Conservation (phyloP, 768 basidiomycete species). For the Mrakia frigida region DNA sequence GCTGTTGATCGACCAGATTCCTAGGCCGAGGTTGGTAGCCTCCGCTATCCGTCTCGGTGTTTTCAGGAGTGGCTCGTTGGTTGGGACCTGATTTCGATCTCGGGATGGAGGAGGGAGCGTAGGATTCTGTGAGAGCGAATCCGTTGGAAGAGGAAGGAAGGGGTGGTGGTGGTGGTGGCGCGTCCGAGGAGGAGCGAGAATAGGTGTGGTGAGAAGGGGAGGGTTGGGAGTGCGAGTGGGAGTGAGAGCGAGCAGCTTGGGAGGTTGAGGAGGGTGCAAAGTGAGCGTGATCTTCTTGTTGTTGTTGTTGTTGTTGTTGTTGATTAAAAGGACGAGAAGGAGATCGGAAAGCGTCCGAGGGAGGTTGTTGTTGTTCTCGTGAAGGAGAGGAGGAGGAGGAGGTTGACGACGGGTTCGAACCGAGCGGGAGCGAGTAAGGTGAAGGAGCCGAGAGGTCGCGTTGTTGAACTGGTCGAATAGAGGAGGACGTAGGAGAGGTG, state of each 20-base stretch:
- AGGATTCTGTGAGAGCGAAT: neutral
- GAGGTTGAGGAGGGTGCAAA: neutral
- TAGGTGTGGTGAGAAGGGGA: neutral
- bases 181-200: neutral
- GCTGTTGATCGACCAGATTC: neutral
- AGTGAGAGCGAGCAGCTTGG: slow-evolving; percentile 1
- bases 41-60: neutral
- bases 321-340: neutral
- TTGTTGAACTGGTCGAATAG: neutral
- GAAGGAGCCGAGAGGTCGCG: no score
- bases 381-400: neutral
- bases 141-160: neutral
- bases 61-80: neutral
- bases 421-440: neutral
- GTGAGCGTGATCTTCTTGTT: neutral
- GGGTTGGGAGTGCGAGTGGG: slow-evolving; percentile 6
- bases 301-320: neutral
- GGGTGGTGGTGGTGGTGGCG: neutral
- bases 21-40: neutral
- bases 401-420: neutral
- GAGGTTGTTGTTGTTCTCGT: neutral
- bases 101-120: slow-evolving; percentile 8
- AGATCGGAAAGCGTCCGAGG: neutral
- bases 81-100: neutral
- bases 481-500: neutral